phyloP scores from a whole-genome alignment of 208 protist genomes.

The Acanthamoeba sp. region DNA sequence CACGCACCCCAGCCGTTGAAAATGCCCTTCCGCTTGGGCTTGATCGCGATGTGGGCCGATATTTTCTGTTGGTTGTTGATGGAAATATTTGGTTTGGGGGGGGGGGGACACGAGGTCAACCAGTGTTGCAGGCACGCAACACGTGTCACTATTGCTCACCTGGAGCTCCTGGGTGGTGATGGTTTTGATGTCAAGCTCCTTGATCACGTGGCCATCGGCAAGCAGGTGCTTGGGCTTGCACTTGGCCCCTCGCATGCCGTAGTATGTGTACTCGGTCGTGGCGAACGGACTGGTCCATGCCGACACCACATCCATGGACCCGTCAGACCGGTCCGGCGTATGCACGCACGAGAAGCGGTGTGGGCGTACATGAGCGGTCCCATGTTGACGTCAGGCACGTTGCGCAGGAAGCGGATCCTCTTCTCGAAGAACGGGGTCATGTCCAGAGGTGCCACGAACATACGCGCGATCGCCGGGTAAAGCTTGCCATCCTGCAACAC shows the following conservation, averaged over 20 bases:
- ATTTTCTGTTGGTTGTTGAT: no score
- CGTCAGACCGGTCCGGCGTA: no score
- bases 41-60: neutral
- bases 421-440: constrained; percentile 49
- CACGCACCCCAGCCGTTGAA: constrained; percentile 38
- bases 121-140: neutral
- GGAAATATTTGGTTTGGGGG: no score
- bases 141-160: neutral
- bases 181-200: constrained; percentile 46
- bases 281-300: neutral
- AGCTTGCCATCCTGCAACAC: neutral
- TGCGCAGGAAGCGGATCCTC: neutral
- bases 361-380: neutral
- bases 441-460: constrained; percentile 51
- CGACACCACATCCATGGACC: no score
- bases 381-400: constrained; percentile 17
- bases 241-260: constrained; percentile 37
- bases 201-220: constrained; percentile 33
- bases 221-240: constrained; percentile 31
- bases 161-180: neutral
- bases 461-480: constrained; percentile 56
- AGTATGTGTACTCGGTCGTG: constrained; percentile 51
- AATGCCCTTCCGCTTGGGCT: constrained; percentile 8
- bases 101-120: no score
- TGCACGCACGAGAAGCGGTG: no score